phyloP scores from a whole-genome alignment of 2,329 filamentous ascomycete species.

The Pseudogymnoascus sp. region DNA sequence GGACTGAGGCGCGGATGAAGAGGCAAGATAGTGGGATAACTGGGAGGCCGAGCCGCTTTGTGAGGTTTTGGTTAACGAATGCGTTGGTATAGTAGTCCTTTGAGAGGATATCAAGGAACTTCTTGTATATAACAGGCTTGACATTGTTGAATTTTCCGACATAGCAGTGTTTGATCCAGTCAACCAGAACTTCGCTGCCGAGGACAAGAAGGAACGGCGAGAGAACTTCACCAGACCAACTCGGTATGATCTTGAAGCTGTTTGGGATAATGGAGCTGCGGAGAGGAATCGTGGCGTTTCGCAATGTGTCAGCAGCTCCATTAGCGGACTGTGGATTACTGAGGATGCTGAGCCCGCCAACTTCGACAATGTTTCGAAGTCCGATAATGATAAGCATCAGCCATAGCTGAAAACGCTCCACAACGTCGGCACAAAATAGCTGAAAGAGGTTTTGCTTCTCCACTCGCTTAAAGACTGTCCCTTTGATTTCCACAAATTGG shows the following conservation, averaged over 20 bases:
- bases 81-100: constrained; percentile 98
- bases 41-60: constrained; percentile 79
- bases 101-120: constrained; percentile 85
- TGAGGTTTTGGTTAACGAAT: constrained; percentile 84
- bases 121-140: constrained; percentile 78
- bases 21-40: constrained; percentile 89
- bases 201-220: constrained; percentile 91
- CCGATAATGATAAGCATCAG: constrained; percentile 96
- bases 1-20: constrained; percentile 87
- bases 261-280: constrained; percentile 74
- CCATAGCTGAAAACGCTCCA: constrained; percentile 96
- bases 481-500: constrained; percentile 98
- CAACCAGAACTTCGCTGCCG: constrained; percentile 92
- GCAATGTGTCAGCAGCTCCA: constrained; percentile 34
- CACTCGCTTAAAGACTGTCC: constrained; percentile 96
- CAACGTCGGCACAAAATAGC: constrained; percentile 89
- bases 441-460: constrained; percentile 98
- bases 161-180: constrained; percentile 95
- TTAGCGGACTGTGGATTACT: constrained; percentile 37
- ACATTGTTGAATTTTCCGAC: constrained; percentile 99
- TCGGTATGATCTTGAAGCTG: constrained; percentile 83
- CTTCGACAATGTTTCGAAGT: constrained; percentile 90
- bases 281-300: constrained; percentile 50
- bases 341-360: constrained; percentile 67
- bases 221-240: constrained; percentile 80